A percentile compares a stretch with the other conserved stretches of the same genome.
Conservation (phyloP, 345 rosid genomes). For the Melaleuca quinquenervia region DNA sequence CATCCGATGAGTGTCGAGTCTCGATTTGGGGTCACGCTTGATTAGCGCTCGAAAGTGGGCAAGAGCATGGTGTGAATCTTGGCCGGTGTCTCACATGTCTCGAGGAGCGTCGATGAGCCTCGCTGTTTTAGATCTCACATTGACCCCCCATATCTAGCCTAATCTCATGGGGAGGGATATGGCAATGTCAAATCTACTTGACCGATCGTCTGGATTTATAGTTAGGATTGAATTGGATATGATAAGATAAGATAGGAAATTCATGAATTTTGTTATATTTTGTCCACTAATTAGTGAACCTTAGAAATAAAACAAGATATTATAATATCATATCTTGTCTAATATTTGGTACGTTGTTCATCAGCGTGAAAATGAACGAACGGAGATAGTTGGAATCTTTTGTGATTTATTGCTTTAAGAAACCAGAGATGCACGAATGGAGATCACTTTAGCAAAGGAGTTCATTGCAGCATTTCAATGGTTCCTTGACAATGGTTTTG, state of each 20-base stretch:
- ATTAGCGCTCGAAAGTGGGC: neutral
- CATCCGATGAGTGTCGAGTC: accelerated
- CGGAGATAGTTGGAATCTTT: neutral
- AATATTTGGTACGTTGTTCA: neutral
- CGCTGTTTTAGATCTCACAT: neutral
- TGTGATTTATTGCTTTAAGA: neutral
- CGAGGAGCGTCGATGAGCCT: accelerated
- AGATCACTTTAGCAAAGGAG: neutral
- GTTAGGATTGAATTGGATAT: neutral
- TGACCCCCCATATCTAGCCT: neutral
- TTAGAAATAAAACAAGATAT: neutral
- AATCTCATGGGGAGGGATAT: neutral
- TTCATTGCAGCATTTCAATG: neutral
- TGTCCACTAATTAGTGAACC: neutral
- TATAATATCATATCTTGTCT: neutral
- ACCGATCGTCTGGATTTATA: neutral
- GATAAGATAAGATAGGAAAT: too few species aligned
- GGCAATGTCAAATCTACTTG: neutral
- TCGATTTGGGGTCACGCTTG: too few species aligned
- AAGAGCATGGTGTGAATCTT: neutral
- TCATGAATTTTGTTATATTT: neutral
- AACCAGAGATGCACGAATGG: neutral
- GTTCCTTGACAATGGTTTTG: too few species aligned
- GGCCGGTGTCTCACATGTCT: accelerated
- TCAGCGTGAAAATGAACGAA: neutral